Percentiles rank a stretch among this genome's conserved stretches.
Conservation (phyloP, 306 rosid species). For the Trifolium subterraneum region DNA sequence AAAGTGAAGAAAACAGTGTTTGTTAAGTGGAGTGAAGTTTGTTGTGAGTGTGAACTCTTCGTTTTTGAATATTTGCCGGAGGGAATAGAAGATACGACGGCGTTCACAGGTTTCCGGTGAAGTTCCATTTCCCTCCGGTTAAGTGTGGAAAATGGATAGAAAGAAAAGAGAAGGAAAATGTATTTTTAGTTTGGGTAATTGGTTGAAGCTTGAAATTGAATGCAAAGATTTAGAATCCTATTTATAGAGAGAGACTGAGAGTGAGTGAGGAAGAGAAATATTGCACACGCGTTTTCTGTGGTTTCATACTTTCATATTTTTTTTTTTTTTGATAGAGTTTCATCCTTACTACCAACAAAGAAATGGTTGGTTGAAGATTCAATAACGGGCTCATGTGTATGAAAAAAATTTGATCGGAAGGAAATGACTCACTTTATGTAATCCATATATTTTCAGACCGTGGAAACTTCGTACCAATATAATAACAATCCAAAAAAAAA, state of each 20-base stretch:
- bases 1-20: slow-evolving; percentile 67
- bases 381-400: too few species aligned
- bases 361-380: too few species aligned
- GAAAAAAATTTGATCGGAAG: too few species aligned
- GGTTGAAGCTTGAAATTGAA: not conserved
- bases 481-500: too few species aligned
- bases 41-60: slow-evolving; percentile 27
- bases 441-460: too few species aligned
- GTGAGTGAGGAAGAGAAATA: too few species aligned
- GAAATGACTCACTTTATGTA: too few species aligned
- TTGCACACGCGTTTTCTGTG: too few species aligned
- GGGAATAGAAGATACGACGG: not conserved
- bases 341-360: too few species aligned
- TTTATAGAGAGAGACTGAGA: not conserved
- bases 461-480: too few species aligned
- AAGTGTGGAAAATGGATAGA: not conserved
- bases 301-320: too few species aligned
- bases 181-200: not conserved
- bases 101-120: slow-evolving; percentile 54
- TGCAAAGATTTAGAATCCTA: not conserved
- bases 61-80: slow-evolving; percentile 31
- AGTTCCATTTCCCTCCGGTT: slow-evolving; percentile 54
- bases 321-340: too few species aligned
- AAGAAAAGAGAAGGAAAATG: not conserved
- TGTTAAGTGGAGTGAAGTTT: slow-evolving; percentile 43